Base-by-base conservation (phyloP, 2,329 filamentous ascomycete genomes). In the Pseudogymnoascus sp. region DNA sequence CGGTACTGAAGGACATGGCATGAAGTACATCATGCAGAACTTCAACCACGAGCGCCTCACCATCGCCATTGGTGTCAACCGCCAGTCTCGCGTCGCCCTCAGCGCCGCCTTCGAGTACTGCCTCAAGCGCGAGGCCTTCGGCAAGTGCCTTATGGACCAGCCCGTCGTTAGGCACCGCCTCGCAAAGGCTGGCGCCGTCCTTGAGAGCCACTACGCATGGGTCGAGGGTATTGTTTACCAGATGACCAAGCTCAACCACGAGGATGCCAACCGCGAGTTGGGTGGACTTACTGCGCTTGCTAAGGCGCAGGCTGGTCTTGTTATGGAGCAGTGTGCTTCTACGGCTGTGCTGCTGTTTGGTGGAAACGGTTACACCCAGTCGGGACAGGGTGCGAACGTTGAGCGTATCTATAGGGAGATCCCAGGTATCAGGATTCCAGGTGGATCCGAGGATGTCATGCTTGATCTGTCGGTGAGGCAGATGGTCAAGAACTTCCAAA, bases 31-130 rank as follows among this genome's bases (percentile, higher is more conserved):
- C 69, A 89, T 89, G 86, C 87, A 83, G 61, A 89, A 91, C 74
- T 91, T 91, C 80, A 91, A 91, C 75, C 87, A 91, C 72, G 88
- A 92, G 72, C 82, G 88, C 0, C 77, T 91, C 9, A 80, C 79
- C 15, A 88, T 91, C 65, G 79, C 84, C 1, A 82, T 90, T 12
- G 81, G 82, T 0, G 80, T 82, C 1, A 87, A 86, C 2, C 78
- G 88, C 2, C 79, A 85, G 68, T 79, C 86, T 0, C 78, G 82
- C 8, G 84, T 87, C 1, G 85, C 83, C 0, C 75, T 88, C 1
- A 74, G 77, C 10, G 71, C 82, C 0, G 85, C 86, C 0, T 82
- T 87, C 66, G 80, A 81, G 60, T 88, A 88, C 68, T 80, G 81
- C 25, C 72, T 88, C 65, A 86, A 86, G 73, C 79, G 86, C 18